These are phyloP conservation scores for Pichia kluyveri DNA, from an alignment of 805 yeast genomes.

Conservation along the genomic window DNA sequence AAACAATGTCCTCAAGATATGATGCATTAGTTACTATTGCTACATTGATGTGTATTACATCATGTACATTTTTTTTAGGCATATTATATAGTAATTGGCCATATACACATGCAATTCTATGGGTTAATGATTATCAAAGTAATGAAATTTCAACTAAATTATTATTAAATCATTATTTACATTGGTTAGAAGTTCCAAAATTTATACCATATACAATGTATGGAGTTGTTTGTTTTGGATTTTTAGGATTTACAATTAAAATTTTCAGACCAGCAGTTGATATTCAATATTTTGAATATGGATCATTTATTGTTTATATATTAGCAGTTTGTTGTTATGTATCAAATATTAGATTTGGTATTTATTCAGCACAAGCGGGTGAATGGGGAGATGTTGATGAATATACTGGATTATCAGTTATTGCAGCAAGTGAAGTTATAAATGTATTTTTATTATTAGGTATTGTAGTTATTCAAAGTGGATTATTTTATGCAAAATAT, in stretches of 20 bases:
- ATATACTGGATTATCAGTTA: constrained; percentile 78
- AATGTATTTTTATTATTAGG: constrained; percentile 65
- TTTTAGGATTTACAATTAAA: constrained; percentile 65
- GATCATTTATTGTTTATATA: constrained; percentile 65
- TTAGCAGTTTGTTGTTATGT: constrained; percentile 70
- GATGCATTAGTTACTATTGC: constrained; percentile 25
- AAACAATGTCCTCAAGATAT: constrained; percentile 24
- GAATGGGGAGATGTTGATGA: constrained; percentile 92
- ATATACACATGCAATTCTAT: constrained; percentile 70
- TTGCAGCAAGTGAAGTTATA: constrained; percentile 83
- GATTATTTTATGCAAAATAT: constrained; percentile 68
- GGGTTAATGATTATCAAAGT: constrained; percentile 43
- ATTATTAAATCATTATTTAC: constrained; percentile 66
- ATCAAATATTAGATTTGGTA: constrained; percentile 79
- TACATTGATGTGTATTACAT: constrained; percentile 18
- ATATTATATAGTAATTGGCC: constrained; percentile 70
- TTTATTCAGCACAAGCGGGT: constrained; percentile 56
- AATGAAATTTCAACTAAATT: constrained; percentile 32
- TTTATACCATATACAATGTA: constrained; percentile 56
- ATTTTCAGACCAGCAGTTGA: constrained; percentile 84
- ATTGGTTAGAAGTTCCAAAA: constrained; percentile 60
- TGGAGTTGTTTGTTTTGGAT: constrained; percentile 51
- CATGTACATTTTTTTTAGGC: constrained; percentile 76
- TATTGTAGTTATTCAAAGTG: constrained; percentile 77
- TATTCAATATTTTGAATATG: constrained; percentile 83